phyloP scores from a whole-genome alignment of 805 yeast genomes.

The Dipodascus albidus region DNA sequence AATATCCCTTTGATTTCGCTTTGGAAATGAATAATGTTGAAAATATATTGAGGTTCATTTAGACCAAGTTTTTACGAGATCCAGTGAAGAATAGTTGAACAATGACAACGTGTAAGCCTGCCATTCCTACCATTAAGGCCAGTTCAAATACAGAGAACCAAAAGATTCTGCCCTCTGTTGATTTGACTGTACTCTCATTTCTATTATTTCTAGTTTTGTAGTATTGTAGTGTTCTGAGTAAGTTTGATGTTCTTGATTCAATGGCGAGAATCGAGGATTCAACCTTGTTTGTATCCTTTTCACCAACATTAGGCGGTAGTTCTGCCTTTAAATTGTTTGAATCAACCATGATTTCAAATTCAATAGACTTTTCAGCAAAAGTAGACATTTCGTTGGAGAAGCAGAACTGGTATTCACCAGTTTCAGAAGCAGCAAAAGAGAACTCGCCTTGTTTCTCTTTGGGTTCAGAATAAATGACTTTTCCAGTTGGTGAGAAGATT shows the following conservation, averaged over 20 bases:
- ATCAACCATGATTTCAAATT: conserved; percentile 51
- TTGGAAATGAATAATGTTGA: too few relatives aligned
- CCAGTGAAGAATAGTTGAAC: conserved; percentile 70
- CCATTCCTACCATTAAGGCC: conserved; percentile 63
- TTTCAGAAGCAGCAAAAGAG: conserved; percentile 47
- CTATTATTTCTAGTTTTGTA: conserved; percentile 85
- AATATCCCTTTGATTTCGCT: too few relatives aligned
- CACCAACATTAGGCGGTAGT: conserved; percentile 36
- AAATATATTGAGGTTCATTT: neutral
- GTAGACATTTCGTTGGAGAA: conserved; percentile 74
- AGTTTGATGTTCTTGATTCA: conserved; percentile 18
- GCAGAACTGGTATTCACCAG: conserved; percentile 83
- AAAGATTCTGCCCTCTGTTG: conserved; percentile 68
- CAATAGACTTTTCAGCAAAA: conserved; percentile 71
- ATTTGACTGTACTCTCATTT: conserved; percentile 77
- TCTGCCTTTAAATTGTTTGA: conserved; percentile 42
- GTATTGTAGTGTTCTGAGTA: conserved; percentile 43
- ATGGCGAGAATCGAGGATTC: conserved; percentile 21
- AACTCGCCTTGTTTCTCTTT: conserved; percentile 75
- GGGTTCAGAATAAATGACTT: conserved; percentile 39
- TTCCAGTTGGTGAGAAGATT: conserved; percentile 44
- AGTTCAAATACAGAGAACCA: conserved; percentile 67
- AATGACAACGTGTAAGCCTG: conserved; percentile 63
- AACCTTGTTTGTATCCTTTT: conserved; percentile 20
- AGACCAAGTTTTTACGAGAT: conserved; percentile 5